A percentile compares a stretch with the other conserved stretches of the same genome.
phyloP scores from a whole-genome alignment of 495 filamentous ascomycete genomes.

The Aspergillus nanangensis region DNA sequence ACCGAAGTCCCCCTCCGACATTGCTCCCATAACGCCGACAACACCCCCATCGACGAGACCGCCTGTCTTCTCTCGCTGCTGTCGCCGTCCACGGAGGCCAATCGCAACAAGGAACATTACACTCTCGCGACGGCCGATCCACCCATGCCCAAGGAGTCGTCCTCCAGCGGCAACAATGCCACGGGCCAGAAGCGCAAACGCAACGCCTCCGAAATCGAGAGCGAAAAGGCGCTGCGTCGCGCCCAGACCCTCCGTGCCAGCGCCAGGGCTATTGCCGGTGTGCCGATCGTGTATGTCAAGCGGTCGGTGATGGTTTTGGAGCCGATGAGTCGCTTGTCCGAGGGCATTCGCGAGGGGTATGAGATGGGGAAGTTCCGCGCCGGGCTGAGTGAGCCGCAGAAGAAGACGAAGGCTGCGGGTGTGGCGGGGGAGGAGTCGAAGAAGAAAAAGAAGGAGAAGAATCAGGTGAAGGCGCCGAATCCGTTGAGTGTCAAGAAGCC shows the following conservation, averaged over 20 bases:
- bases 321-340: constrained; percentile 68
- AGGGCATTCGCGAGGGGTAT: constrained; percentile 56
- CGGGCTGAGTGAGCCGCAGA: constrained; percentile 53
- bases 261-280: constrained; percentile 55
- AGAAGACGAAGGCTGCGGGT: constrained; percentile 39
- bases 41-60: constrained; percentile 66
- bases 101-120: constrained; percentile 84
- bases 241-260: constrained; percentile 28
- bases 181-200: constrained; percentile 24
- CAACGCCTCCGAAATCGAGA: constrained; percentile 10
- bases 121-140: constrained; percentile 69
- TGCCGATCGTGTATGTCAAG: constrained; percentile 78
- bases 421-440: constrained; percentile 38
- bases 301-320: constrained; percentile 88
- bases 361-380: constrained; percentile 73
- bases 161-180: constrained; percentile 13
- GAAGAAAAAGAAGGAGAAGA: constrained; percentile 58
- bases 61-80: constrained; percentile 78
- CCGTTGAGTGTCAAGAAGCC: constrained; percentile 85
- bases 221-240: constrained; percentile 21
- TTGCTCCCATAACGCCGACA: constrained; percentile 82
- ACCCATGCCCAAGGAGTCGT: constrained; percentile 18
- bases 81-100: constrained; percentile 56
- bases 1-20: constrained; percentile 71
- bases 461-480: constrained; percentile 82